Base-by-base conservation (phyloP, 1,284 basidiomycete species). In the Cutaneotrichosporon sp. region DNA sequence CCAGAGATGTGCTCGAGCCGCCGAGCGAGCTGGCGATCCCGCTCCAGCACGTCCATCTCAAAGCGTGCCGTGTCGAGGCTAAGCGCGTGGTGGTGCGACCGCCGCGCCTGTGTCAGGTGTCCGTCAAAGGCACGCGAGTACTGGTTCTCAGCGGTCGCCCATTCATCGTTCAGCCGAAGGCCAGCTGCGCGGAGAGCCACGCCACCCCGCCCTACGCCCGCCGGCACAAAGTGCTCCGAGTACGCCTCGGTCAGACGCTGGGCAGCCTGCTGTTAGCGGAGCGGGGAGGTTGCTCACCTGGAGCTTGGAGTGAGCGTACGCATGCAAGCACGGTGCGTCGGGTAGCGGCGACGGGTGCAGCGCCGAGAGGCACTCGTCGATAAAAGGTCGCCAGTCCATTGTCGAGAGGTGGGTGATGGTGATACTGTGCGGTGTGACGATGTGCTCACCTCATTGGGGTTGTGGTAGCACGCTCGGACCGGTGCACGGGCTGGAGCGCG, bases 221-320 rank as follows among this genome's bases (percentile, higher is more conserved):
- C 51, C 4, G 51, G 51, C 9, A 53, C 51, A 31, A 53, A 53
- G 51, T 53, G 51, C 51, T 53, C 51, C 11, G 26, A 32, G 30
- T 53, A 53, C 18, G 51, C 30, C 31, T 53, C 51, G 8, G 51
- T 53, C 51, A 53, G 31, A 22, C 51, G 51, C 51, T 53, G 51
- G 14, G 31, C 51, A 2, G 51, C 51, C 51, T 53, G 22, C 16
- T 6, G 31, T 53, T 31, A 53, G 49, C 49, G 49, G 21, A 22
- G 22, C 11, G 6, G 14, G 13, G 49, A 21, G 22, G 22, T 2
- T 13, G 49, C 51, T 14, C 18, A 53, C 51, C 51, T 53, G 51
- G 51, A 53, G 51, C 31, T 53, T 53, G 31, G 51, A 53, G 51
- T 53, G 51, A 2, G 51, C 51, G 51, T 53, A 53, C 14, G 51